phyloP scores from a whole-genome alignment of 306 rosid genomes.

The Arachis hypogaea region DNA sequence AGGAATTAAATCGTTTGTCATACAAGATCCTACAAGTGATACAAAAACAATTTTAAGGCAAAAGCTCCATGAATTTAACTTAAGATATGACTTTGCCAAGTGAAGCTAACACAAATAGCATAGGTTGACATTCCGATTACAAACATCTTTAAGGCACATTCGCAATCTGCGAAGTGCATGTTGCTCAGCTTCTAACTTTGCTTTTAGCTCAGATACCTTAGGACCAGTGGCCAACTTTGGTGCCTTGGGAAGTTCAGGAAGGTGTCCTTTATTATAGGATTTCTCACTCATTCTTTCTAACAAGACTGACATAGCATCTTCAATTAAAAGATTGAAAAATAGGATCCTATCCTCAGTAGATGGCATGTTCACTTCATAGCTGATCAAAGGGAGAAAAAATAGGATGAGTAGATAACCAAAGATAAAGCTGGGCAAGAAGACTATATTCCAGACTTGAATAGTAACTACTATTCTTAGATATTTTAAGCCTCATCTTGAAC shows the following conservation, averaged over 20 bases:
- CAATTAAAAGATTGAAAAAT: conserved; percentile 71
- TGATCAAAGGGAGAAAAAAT: conserved; percentile 43
- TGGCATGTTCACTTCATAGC: conserved; percentile 70
- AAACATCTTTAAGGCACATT: conserved; percentile 97
- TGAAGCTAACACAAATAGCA: background rate
- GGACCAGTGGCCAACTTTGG: conserved; percentile 87
- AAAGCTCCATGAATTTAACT: background rate
- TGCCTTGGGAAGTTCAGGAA: conserved; percentile 89
- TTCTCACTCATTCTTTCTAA: conserved; percentile 61
- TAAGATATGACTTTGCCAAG: too few relatives aligned
- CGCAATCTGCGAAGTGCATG: conserved; percentile 95
- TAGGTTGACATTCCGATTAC: conserved; percentile 74
- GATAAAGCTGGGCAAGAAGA: conserved; percentile 21
- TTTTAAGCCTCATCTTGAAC: conserved; percentile 22
- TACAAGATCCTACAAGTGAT: conserved; percentile 72
- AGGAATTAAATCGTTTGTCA: conserved; percentile 88
- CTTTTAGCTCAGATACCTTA: conserved; percentile 87
- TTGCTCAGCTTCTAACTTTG: conserved; percentile 94
- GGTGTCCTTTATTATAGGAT: conserved; percentile 48
- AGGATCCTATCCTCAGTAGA: conserved; percentile 67
- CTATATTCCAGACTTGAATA: conserved; percentile 5
- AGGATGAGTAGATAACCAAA: conserved; percentile 33
- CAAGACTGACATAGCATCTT: conserved; percentile 77
- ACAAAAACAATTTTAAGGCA: conserved; percentile 8
- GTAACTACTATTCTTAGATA: conserved; percentile 19